Conservation (phyloP, 768 basidiomycete genomes). For the Tylopilus sp. region DNA sequence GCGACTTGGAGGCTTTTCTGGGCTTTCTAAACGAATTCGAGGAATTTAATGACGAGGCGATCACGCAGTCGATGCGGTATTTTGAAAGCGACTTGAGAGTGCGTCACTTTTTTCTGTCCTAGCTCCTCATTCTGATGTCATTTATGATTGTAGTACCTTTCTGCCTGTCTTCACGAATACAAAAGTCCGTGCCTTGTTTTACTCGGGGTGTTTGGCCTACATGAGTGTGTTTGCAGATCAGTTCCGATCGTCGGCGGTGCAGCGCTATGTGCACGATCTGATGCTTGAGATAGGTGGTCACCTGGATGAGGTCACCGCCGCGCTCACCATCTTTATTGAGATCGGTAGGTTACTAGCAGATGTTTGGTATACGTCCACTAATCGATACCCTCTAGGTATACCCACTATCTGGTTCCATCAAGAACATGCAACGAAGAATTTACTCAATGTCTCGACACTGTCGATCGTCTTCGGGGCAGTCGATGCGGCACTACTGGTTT, state of each 20-base stretch:
- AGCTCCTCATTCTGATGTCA: neutral
- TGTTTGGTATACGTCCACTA: neutral
- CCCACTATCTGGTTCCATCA: slow-evolving; percentile 52
- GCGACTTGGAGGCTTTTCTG: slow-evolving; percentile 46
- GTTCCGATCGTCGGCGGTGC: slow-evolving; percentile 48
- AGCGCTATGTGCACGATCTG: slow-evolving; percentile 49
- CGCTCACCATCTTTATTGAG: slow-evolving; percentile 48
- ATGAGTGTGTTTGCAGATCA: slow-evolving; percentile 36
- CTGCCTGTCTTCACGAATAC: slow-evolving; percentile 44
- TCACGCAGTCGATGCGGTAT: slow-evolving; percentile 43
- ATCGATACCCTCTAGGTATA: slow-evolving; percentile 35
- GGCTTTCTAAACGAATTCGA: slow-evolving; percentile 51
- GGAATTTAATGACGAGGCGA: slow-evolving; percentile 49
- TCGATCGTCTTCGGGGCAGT: slow-evolving; percentile 54
- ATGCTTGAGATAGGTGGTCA: slow-evolving; percentile 48
- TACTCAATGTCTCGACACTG: slow-evolving; percentile 50
- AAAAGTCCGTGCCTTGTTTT: slow-evolving; percentile 30
- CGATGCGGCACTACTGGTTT: slow-evolving; percentile 46
- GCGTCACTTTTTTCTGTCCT: neutral
- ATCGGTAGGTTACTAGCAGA: slow-evolving; percentile 35
- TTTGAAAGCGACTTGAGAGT: slow-evolving; percentile 49
- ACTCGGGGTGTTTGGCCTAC: neutral
- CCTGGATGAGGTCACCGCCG: slow-evolving; percentile 44
- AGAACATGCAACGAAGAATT: slow-evolving; percentile 44
- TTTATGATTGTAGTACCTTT: slow-evolving; percentile 41